Conservation (phyloP, 129 eudicot genomes). For the Flaveria linearis region DNA sequence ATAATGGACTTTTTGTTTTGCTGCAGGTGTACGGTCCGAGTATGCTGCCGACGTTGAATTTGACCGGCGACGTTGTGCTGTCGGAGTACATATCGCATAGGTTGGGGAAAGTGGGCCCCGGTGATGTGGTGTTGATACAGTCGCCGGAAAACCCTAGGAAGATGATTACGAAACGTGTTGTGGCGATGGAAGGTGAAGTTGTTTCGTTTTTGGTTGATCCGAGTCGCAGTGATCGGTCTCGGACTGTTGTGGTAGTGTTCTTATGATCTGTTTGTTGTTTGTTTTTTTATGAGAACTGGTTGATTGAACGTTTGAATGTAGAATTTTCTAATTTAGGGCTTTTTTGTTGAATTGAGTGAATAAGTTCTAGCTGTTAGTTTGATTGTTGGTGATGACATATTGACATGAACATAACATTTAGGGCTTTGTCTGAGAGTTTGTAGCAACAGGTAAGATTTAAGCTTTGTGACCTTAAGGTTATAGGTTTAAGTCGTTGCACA, state of each 20-base stretch:
- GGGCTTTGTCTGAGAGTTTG: background rate
- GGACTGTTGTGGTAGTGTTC: conserved; percentile 53
- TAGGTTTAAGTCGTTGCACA: no score
- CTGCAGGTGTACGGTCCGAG: conserved; percentile 82
- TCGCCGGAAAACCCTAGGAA: conserved; percentile 84
- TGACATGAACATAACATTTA: background rate
- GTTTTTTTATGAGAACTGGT: background rate
- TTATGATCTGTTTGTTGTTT: background rate
- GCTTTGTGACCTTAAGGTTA: no score
- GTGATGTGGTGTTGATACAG: conserved; percentile 67
- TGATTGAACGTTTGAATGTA: background rate
- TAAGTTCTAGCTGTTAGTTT: background rate
- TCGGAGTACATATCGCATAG: conserved; percentile 57
- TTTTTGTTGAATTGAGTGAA: background rate
- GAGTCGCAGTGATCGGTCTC: conserved; percentile 37
- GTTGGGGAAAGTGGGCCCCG: conserved; percentile 64
- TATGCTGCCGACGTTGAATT: conserved; percentile 87
- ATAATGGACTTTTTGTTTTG: background rate
- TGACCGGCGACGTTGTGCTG: conserved; percentile 81
- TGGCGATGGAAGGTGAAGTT: conserved; percentile 76
- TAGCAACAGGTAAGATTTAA: no score
- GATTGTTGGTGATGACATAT: no score
- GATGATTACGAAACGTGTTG: conserved; percentile 61
- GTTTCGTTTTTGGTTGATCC: conserved; percentile 66
- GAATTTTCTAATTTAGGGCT: background rate